Conservation (phyloP, 441 rosid species). For the Erodium trifolium region DNA sequence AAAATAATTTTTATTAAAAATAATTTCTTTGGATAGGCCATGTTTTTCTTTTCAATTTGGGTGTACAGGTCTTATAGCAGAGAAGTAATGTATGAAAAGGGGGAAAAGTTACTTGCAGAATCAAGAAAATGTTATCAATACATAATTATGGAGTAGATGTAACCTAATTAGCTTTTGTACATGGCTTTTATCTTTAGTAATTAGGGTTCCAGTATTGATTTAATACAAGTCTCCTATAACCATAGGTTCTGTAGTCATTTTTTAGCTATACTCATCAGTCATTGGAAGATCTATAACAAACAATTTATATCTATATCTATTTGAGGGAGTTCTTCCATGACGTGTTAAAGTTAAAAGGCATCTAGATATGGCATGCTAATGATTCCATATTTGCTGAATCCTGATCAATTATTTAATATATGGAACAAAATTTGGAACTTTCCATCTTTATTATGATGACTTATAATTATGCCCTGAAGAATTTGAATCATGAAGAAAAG, state of each 20-base stretch:
- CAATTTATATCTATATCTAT: no score
- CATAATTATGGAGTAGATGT: no score
- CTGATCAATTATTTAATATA: neutral
- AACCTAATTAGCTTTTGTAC: no score
- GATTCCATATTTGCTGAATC: constrained; percentile 4
- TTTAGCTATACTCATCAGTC: no score
- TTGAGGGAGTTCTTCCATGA: neutral
- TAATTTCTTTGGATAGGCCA: neutral
- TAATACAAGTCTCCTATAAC: no score
- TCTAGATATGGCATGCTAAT: neutral
- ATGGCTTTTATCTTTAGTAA: no score
- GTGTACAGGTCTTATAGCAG: neutral
- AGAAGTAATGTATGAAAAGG: neutral
- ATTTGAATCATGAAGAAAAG: neutral
- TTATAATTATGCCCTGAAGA: neutral
- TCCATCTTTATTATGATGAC: neutral
- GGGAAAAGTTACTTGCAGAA: neutral
- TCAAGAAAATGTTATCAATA: neutral
- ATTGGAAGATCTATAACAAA: no score
- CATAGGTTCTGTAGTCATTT: no score
- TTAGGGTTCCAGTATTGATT: no score
- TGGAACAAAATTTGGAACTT: neutral
- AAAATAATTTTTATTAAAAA: no score
- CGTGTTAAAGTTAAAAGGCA: neutral
- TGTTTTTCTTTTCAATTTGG: neutral